Base-by-base conservation (phyloP, 1,139 yeast genomes). In the Yamadazyma atmosphaerica region DNA sequence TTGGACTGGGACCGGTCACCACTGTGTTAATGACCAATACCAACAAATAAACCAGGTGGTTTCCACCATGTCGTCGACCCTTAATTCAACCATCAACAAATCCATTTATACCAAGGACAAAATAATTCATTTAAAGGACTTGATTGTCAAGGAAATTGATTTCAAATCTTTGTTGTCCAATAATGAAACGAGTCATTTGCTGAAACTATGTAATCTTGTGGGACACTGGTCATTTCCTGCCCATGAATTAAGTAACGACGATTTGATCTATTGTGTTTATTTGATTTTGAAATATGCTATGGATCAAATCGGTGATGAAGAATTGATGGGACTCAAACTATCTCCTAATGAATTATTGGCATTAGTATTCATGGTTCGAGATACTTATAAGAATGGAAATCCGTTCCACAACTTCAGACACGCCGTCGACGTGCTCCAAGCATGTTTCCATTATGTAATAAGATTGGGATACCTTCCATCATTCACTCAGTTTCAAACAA, bases 401-500 rank as follows among this genome's bases (percentile, higher is more conserved):
- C 88, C 92, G 6, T 92, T 90, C 67, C 98, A 92, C 65, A 90
- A 90, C 63, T 92, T 89, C 58, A 79, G 96, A 50, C 98, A 92
- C 63, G 97, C 96, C 0, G 86, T 88, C 12, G 98, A 92, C 63
- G 98, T 92, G 6, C 66, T 90, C 56, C 98, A 92, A 63, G 96
- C 96, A 1, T 81, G 92, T 36, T 84, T 83, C 61, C 81, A 76
- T 56, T 81, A 80, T 47, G 61, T 83, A 28, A 60, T 77, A 4
- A 59, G 74, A 34, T 63, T 82, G 43, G 65, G 67, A 12, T 72
- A 77, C 41, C 55, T 78, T 35, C 79, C 78, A 1, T 50, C 57
- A 11, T 69, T 70, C 40, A 54, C 56, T 37, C 74, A 70, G 47
- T 61, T 63, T 35, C 62, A 59, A 39, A 36, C 36, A 4, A 60